phyloP scores from a whole-genome alignment of 257 asterid species.

The Solanum bulbocastanum region DNA sequence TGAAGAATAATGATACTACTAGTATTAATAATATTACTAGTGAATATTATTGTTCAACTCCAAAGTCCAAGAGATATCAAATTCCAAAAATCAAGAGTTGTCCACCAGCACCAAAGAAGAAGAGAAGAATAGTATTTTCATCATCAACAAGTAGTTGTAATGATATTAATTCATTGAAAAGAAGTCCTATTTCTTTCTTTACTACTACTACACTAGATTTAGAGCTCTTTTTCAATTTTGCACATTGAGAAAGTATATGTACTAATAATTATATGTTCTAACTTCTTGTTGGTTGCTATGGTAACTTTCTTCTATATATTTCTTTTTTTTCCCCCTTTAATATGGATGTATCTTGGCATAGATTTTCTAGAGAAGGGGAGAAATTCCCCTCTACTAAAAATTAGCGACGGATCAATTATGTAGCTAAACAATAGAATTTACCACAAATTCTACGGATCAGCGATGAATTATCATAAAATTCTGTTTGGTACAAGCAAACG shows the following conservation, averaged over 20 bases:
- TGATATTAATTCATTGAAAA: slow-evolving; percentile 11
- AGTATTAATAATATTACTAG: not conserved
- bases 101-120: slow-evolving; percentile 86
- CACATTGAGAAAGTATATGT: slow-evolving; percentile 33
- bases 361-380: not conserved
- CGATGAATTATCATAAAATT: not conserved
- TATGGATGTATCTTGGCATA: not conserved
- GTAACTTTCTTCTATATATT: not conserved
- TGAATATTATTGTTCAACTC: slow-evolving; percentile 39
- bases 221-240: slow-evolving; percentile 54
- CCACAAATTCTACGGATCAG: not conserved
- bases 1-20: not conserved
- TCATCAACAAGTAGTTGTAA: not conserved
- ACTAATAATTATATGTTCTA: not conserved
- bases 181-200: slow-evolving; percentile 34
- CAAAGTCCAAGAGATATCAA: slow-evolving; percentile 42
- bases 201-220: slow-evolving; percentile 43
- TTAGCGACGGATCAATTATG: not conserved
- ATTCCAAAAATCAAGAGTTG: slow-evolving; percentile 67
- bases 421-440: not conserved
- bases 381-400: not conserved
- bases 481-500: accelerated
- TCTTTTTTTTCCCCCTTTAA: not conserved
- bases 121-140: slow-evolving; percentile 9
- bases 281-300: not conserved